A percentile compares a stretch with the other conserved stretches of the same genome.
Conservation (phyloP, 2,329 filamentous ascomycete genomes). For the Fusarium falciforme region DNA sequence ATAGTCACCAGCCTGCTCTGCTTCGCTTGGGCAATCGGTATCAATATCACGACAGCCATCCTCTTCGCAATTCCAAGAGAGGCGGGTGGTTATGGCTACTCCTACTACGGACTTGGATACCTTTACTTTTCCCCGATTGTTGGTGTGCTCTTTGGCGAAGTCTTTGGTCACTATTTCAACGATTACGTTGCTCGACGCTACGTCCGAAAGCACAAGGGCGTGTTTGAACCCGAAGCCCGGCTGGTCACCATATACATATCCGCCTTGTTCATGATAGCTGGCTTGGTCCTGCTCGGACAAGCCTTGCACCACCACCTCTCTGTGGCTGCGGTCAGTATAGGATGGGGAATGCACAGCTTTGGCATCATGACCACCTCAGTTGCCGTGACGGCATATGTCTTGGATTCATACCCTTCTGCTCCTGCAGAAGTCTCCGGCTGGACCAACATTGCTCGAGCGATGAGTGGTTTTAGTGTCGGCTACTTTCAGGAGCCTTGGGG, state of each 20-base stretch:
- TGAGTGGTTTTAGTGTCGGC: constrained; percentile 60
- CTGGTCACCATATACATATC: constrained; percentile 60
- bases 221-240: constrained; percentile 67
- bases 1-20: constrained; percentile 39
- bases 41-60: constrained; percentile 67
- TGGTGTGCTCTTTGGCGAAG: constrained; percentile 64
- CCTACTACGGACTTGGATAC: constrained; percentile 60
- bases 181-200: constrained; percentile 60
- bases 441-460: constrained; percentile 52
- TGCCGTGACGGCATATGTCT: constrained; percentile 58
- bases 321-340: constrained; percentile 43
- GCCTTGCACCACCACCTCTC: constrained; percentile 56
- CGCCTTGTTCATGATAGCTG: constrained; percentile 60
- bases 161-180: constrained; percentile 67
- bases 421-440: constrained; percentile 59
- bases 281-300: constrained; percentile 64
- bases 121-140: constrained; percentile 71
- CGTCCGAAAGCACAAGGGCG: constrained; percentile 59
- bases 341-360: constrained; percentile 66
- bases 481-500: constrained; percentile 62
- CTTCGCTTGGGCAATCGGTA: constrained; percentile 64
- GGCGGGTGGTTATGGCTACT: constrained; percentile 62
- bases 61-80: constrained; percentile 50
- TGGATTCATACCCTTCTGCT: constrained; percentile 62
- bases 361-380: constrained; percentile 65